Percentiles rank a stretch among this genome's conserved stretches.
Evolutionary conservation across 768 basidiomycete genomes (phyloP).

Genomic region (Termitomyces sp.): DNA sequence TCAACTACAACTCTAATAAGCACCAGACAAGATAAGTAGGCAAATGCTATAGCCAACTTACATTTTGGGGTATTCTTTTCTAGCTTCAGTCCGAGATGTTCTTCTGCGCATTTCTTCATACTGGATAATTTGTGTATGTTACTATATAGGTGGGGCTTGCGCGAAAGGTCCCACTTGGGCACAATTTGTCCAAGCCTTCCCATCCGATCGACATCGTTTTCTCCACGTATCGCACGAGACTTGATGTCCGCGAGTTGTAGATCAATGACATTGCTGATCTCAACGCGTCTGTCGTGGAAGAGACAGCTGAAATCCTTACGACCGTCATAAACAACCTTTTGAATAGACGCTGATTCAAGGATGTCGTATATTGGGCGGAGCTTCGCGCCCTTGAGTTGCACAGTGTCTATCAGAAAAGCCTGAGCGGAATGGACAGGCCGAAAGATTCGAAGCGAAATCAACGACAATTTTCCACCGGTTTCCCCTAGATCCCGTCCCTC

Average conservation of each 20-base stretch:
- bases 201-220: not conserved
- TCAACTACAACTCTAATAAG: not conserved
- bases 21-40: not conserved
- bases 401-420: slow-evolving; percentile 6
- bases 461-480: slow-evolving; percentile 3
- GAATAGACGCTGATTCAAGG: slow-evolving; percentile 5
- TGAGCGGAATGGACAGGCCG: not conserved
- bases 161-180: not conserved
- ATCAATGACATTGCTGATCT: slow-evolving; percentile 4
- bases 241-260: slow-evolving; percentile 9
- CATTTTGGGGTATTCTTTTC: not conserved
- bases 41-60: not conserved
- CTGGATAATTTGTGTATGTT: slow-evolving; percentile 5
- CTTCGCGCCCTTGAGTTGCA: not conserved
- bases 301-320: slow-evolving; percentile 13
- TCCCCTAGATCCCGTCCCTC: slow-evolving; percentile 7
- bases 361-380: slow-evolving; percentile 8
- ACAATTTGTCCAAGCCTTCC: not conserved
- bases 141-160: not conserved
- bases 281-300: slow-evolving; percentile 1
- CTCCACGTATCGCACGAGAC: slow-evolving; percentile 6
- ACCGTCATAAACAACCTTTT: slow-evolving; percentile 10
- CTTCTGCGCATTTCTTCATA: slow-evolving; percentile 1
- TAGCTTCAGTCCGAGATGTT: not conserved
- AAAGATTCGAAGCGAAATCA: slow-evolving; percentile 6